These are phyloP conservation scores for Lasiodiplodia hormozganensis DNA, from an alignment of 2,329 filamentous ascomycete genomes.

Conservation along the genomic window DNA sequence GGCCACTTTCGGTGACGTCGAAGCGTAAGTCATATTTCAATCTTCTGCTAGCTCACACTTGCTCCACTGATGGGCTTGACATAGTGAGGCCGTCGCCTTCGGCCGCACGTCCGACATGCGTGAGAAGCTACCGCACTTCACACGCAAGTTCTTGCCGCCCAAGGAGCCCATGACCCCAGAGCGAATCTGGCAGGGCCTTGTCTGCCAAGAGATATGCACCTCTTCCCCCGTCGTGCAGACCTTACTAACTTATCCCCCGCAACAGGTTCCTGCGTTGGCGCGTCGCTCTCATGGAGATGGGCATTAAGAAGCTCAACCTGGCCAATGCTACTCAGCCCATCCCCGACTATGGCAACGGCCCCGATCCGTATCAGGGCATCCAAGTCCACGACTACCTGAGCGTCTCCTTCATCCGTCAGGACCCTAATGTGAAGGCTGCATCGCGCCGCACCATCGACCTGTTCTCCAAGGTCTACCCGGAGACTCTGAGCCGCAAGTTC, in stretches of 20 bases:
- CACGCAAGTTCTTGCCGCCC: neutral
- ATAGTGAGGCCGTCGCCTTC: constrained; percentile 2
- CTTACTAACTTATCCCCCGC: constrained; percentile 1
- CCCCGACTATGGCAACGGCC: constrained; percentile 68
- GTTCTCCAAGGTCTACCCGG: constrained; percentile 84
- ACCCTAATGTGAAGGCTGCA: constrained; percentile 76
- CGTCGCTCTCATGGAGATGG: constrained; percentile 87
- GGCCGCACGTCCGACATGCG: neutral
- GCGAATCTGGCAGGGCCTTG: neutral
- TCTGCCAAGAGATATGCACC: constrained; percentile 8
- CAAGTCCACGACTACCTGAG: constrained; percentile 94
- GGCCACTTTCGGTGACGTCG: constrained; percentile 79
- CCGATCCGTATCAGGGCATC: constrained; percentile 87
- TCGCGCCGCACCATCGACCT: constrained; percentile 81
- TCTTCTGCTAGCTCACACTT: neutral
- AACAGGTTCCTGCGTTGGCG: constrained; percentile 87
- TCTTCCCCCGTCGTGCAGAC: neutral
- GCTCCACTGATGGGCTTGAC: constrained; percentile 4
- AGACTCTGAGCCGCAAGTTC: constrained; percentile 89
- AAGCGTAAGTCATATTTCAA: constrained; percentile 67
- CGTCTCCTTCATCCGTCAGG: constrained; percentile 84
- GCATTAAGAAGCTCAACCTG: constrained; percentile 76
- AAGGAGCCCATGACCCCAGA: neutral
- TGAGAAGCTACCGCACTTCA: neutral
- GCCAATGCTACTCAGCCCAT: constrained; percentile 72